Conservation (phyloP, 2,329 filamentous ascomycete species). For the Talaromyces sp. region DNA sequence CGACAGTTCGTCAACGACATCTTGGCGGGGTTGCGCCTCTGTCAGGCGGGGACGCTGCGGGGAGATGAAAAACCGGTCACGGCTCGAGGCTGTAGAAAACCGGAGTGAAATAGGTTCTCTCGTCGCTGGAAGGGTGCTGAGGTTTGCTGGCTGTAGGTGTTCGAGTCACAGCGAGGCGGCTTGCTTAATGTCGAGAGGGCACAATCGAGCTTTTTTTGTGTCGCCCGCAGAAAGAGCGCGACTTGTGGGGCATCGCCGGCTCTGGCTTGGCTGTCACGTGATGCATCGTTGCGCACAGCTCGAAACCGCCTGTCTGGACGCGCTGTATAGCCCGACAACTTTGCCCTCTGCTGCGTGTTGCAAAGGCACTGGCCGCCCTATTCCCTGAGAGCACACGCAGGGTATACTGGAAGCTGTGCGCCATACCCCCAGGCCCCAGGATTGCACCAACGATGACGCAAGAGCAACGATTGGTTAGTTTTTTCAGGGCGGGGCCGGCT, state of each 20-base stretch:
- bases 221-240: conserved; percentile 3
- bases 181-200: conserved; percentile 1
- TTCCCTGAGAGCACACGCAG: not conserved
- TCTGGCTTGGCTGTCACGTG: not conserved
- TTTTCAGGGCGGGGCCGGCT: not conserved
- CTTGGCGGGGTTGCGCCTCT: conserved; percentile 48
- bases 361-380: not conserved
- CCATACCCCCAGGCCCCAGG: not conserved
- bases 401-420: not conserved
- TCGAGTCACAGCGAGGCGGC: not conserved
- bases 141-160: not conserved
- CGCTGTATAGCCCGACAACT: not conserved
- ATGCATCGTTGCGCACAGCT: not conserved
- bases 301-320: not conserved
- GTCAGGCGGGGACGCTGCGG: conserved; percentile 8
- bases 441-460: not conserved
- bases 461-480: not conserved
- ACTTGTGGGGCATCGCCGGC: not conserved
- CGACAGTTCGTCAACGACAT: conserved; percentile 97
- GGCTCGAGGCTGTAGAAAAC: not conserved
- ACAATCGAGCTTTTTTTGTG: conserved; percentile 11
- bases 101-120: not conserved
- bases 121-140: not conserved
- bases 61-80: not conserved
- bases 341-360: not conserved